These are phyloP conservation scores for Cutaneotrichosporon sp. DNA, from an alignment of 1,284 basidiomycete species.

Conservation along the genomic window DNA sequence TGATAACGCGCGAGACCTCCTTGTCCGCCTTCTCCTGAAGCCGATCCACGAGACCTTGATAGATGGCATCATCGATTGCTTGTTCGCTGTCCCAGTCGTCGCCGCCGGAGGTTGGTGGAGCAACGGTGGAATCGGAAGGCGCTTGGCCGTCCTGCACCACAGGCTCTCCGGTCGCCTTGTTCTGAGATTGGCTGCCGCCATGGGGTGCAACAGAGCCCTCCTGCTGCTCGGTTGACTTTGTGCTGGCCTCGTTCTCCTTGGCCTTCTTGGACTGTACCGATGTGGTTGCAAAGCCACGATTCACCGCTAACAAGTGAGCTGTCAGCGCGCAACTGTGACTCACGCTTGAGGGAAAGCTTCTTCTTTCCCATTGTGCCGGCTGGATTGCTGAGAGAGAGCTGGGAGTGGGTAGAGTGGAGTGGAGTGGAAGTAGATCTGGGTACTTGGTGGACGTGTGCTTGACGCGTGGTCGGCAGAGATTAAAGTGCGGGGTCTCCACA, in stretches of 20 bases:
- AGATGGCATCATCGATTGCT: constrained; percentile 30
- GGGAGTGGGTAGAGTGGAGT: not conserved
- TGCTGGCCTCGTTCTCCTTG: constrained; percentile 52
- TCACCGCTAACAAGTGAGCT: constrained; percentile 33
- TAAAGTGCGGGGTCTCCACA: not conserved
- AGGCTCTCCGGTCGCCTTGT: not conserved
- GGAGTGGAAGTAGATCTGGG: not conserved
- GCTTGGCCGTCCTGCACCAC: not conserved
- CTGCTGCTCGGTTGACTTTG: constrained; percentile 18
- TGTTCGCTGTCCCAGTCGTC: constrained; percentile 44
- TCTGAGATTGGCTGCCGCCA: not conserved
- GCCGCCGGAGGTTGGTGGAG: constrained; percentile 15
- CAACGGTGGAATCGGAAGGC: not conserved
- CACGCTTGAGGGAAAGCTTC: constrained; percentile 76
- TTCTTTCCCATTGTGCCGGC: constrained; percentile 71
- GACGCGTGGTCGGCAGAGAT: not conserved
- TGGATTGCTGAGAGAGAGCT: not conserved
- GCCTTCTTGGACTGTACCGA: constrained; percentile 73
- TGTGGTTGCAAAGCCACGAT: constrained; percentile 77
- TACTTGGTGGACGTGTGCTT: not conserved
- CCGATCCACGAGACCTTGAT: constrained; percentile 66
- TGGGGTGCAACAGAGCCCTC: not conserved
- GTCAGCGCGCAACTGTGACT: constrained; percentile 44
- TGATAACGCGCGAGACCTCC: constrained; percentile 72
- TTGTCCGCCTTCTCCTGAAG: constrained; percentile 86